These are phyloP conservation scores for Xylona heveae DNA, from an alignment of 495 filamentous ascomycete species.

Conservation along the genomic window DNA sequence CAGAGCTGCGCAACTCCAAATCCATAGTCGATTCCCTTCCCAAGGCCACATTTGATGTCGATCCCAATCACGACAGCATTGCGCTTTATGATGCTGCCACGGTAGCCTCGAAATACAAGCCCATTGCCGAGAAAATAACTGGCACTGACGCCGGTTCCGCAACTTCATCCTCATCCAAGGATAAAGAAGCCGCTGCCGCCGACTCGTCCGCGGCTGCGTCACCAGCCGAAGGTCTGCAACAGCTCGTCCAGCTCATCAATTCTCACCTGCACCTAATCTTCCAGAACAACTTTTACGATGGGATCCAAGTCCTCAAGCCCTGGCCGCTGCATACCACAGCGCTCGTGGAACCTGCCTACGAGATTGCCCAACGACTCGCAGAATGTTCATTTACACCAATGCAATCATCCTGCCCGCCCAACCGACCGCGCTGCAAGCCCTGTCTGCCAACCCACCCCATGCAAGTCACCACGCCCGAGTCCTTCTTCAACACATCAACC, in stretches of 20 bases:
- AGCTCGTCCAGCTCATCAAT: conserved; percentile 57
- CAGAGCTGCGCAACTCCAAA: conserved; percentile 29
- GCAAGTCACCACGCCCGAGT: conserved; percentile 11
- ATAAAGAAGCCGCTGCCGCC: no score
- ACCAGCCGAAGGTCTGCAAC: conserved; percentile 29
- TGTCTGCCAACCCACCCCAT: conserved; percentile 39
- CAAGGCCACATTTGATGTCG: conserved; percentile 36
- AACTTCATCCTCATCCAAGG: no score
- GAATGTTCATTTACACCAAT: conserved; percentile 50
- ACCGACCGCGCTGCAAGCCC: conserved; percentile 45
- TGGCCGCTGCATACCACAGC: conserved; percentile 47
- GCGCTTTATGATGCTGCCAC: conserved; percentile 55
- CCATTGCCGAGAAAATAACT: conserved; percentile 37
- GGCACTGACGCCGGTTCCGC: conserved; percentile 21
- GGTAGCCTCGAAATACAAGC: conserved; percentile 38
- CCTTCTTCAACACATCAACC: conserved; percentile 17
- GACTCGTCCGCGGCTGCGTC: conserved; percentile 2
- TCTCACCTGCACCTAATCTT: conserved; percentile 72
- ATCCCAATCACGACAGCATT: conserved; percentile 38
- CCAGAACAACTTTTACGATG: conserved; percentile 52
- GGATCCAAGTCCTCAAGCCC: conserved; percentile 65
- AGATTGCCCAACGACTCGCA: conserved; percentile 49
- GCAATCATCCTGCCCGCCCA: conserved; percentile 70
- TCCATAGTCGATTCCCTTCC: conserved; percentile 35
- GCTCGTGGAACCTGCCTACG: conserved; percentile 42